Base-by-base conservation (phyloP, 345 rosid species). In the Rhizophora apiculata region DNA sequence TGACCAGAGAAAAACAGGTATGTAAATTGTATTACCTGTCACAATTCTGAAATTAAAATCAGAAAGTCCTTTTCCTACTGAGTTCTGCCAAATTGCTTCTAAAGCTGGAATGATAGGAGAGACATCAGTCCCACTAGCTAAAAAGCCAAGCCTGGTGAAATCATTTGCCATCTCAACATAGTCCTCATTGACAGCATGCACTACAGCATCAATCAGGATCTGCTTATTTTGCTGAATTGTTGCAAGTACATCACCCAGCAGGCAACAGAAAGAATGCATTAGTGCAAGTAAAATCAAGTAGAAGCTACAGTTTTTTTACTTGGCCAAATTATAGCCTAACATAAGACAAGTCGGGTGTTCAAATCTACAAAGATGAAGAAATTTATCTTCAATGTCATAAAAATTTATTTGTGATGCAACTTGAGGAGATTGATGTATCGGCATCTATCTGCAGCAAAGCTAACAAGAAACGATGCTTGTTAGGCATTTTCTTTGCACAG, bases 31-130 rank as follows among this genome's bases (percentile, higher is more conserved):
- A 15, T 74, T 79, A 91, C 98, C 98, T 36, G 98, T 94, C 72
- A 94, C 98, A 64, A 82, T 89, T 76, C 95, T 85, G 78, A 94
- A 94, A 78, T 94, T 94, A 76, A 94, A 94, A 87, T 89, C 98
- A 61, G 96, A 71, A 24, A 94, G 96, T 65, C 93, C 93, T 80
- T 94, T 94, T 61, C 95, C 98, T 31, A 85, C 69, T 64, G 98
- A 94, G 71, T 91, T 94, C 86, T 91, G 98, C 98, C 98, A 94
- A 72, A 91, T 94, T 63, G 96, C 91, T 89, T 94, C 98, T 72
- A 91, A 77, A 70, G 97, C 97, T 72, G 98, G 98, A 80, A 94
- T 70, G n/a, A 94, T 87, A 68, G 98, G 97, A 82, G 98, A 71
- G 66, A 94, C 98, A 74, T 94, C 93, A 26, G 98, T 94, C 30